Evolutionary conservation across 2,329 filamentous ascomycete species (phyloP), one percentile per base, ranked within the genome.

Genomic region (Colletotrichum sp.): DNA sequence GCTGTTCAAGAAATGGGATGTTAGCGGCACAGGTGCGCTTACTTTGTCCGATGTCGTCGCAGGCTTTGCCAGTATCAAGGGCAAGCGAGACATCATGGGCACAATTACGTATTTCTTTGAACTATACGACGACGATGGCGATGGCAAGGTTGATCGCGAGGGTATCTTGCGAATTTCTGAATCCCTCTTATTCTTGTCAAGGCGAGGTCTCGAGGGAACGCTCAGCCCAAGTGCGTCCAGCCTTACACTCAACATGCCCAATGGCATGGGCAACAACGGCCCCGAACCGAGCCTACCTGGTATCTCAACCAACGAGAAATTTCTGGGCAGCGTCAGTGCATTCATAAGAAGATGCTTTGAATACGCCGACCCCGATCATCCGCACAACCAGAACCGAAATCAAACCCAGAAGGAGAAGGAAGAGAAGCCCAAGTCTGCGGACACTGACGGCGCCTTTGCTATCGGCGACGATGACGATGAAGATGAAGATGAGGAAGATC

Each of bases 61-160:
- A 22, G 97, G 97, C 1, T 88, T 99, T 62, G 96, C 96, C 3
- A 92, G 95, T 16, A 95, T 99, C 81, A 99, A 98, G 84, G 96
- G 97, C 10, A 96, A 94, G 71, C 93, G 94, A 63, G 97, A 99
- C 84, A 98, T 99, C 79, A 98, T 99, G 96, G 95, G 95, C 34
- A 97, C 95, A 75, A 99, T 99, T 81, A 97, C 93, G 76, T 99
- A 99, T 85, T 99, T 99, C 84, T 99, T 99, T 80, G 95, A 98
- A 81, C 91, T 99, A 1, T 98, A 99, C 83, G 97, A 99, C 82
- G 96, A 99, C 79, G 94, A 96, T 80, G 91, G 93, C 2, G 96
- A 98, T 82, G 97, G 97, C 30, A 95, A 92, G 80, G 96, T 99
- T 7, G 97, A 99, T 81, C 92, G 97, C 13, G 97, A 99, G 84